phyloP scores from a whole-genome alignment of 1,284 basidiomycete species.

The Earliella scabrosa region DNA sequence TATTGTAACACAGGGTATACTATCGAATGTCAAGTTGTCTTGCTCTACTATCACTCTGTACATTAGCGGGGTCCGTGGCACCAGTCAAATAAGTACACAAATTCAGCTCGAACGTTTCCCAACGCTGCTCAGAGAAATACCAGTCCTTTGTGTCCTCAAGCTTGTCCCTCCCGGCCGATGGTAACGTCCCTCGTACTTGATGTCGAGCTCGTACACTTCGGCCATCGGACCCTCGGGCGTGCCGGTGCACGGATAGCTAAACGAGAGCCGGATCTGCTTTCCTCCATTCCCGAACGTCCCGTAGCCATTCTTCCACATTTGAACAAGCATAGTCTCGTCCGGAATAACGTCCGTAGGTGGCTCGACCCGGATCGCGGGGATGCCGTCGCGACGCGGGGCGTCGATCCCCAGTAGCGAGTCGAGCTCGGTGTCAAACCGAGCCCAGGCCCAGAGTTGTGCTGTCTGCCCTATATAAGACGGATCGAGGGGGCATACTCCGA shows the following conservation, averaged over 20 bases:
- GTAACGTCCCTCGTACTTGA: slow-evolving; percentile 13
- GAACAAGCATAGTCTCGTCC: slow-evolving; percentile 21
- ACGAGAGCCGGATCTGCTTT: slow-evolving; percentile 16
- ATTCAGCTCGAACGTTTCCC: not conserved
- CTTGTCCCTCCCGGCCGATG: not conserved
- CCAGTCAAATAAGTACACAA: too few relatives aligned
- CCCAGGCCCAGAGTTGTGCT: slow-evolving; percentile 21
- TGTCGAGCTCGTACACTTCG: slow-evolving; percentile 23
- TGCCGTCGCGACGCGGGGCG: not conserved
- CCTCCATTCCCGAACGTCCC: slow-evolving; percentile 8
- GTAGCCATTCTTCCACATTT: slow-evolving; percentile 17
- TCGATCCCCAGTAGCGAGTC: slow-evolving; percentile 2
- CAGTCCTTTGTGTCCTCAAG: not conserved
- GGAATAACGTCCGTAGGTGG: slow-evolving; percentile 2
- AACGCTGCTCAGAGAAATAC: not conserved
- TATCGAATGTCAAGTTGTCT: too few relatives aligned
- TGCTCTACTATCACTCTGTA: too few relatives aligned
- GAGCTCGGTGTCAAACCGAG: slow-evolving; percentile 14
- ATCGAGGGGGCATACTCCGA: slow-evolving; percentile 19
- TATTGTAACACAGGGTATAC: too few relatives aligned
- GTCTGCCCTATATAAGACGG: slow-evolving; percentile 1
- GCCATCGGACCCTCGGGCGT: not conserved
- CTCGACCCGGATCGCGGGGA: not conserved
- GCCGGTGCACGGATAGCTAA: slow-evolving; percentile 11
- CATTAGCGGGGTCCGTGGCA: too few relatives aligned